Percentiles rank a stretch among this genome's conserved stretches.
phyloP scores from a whole-genome alignment of 352 stramenopile genomes.

The Peronospora belbahrii region DNA sequence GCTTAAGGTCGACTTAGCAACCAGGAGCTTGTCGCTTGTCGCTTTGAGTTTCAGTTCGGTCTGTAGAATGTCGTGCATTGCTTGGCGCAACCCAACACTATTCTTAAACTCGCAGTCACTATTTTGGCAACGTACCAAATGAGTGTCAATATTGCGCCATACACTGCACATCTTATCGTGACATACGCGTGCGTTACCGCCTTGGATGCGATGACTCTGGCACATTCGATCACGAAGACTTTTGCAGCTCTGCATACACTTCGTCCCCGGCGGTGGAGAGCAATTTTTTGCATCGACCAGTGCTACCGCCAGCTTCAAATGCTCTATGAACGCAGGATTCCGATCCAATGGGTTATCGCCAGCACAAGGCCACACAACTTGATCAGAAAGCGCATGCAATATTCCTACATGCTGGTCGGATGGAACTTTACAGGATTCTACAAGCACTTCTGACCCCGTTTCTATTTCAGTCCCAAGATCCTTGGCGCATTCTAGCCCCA shows the following conservation, averaged over 20 bases:
- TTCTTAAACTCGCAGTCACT: constrained; percentile 63
- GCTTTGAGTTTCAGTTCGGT: constrained; percentile 8
- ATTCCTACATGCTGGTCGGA: neutral
- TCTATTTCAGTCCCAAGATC: constrained; percentile 17
- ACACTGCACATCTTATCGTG: constrained; percentile 47
- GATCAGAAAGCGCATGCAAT: neutral
- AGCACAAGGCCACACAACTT: constrained; percentile 15
- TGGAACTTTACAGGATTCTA: neutral
- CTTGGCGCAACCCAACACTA: constrained; percentile 51
- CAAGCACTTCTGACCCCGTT: constrained; percentile 26
- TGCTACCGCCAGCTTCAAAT: constrained; percentile 36
- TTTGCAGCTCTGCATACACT: constrained; percentile 36
- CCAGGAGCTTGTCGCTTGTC: constrained; percentile 6
- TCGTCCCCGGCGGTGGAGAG: constrained; percentile 33
- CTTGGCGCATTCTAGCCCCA: neutral
- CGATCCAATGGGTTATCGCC: neutral
- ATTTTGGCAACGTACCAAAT: constrained; percentile 51
- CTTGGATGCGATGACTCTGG: constrained; percentile 24
- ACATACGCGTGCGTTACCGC: constrained; percentile 24
- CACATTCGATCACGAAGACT: constrained; percentile 52
- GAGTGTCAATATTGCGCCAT: constrained; percentile 53
- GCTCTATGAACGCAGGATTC: constrained; percentile 32
- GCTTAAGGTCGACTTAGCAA: neutral
- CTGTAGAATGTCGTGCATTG: constrained; percentile 56
- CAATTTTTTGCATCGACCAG: constrained; percentile 59